Evolutionary conservation across 768 basidiomycete species (phyloP), one percentile per base, ranked within the genome.

Genomic region (Baorangia bicolor): DNA sequence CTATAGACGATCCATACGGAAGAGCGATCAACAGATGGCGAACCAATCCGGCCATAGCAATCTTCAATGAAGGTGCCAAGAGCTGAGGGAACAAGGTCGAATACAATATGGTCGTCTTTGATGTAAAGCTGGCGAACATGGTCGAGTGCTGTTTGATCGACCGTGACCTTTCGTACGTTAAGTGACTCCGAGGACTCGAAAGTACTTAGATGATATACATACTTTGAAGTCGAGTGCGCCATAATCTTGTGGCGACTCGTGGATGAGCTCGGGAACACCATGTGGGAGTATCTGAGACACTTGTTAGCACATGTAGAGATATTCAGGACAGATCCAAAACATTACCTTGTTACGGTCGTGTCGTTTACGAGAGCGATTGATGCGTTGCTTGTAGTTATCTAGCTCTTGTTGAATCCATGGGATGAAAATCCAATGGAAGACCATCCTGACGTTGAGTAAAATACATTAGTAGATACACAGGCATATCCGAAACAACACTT

Each of bases 231-330:
- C 65, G 5, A 61, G 35, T 0, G 57, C 57, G 1, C 62, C 64
- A 59, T 63, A 76, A 1, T 62, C 37, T 0, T 72, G 52, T 0
- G 76, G 71, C 4, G 67, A 56, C 0, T 56, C 37, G 33, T 60
- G 53, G 0, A 81, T 79, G 4, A 71, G 52, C n/a, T 69, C 53
- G 0, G 78, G 78, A 8, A 69, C 55, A 1, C 77, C 77, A 38
- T 75, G 71, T 0, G 77, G 78, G 1, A 79, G 60, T 1, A 56
- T 28, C 57, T 61, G 37, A 45, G 25, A 3, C 5, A 3, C 5
- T 5, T 20, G 44, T 45, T 18, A 45, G 30, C 6, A 30, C 27
- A n/a, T n/a, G n/a, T n/a, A n/a, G 27, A 16, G 2, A 5, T 9
- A 11, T 44, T 9, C 3, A 27, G 25, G 25, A 5, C 25, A 27